Base-by-base conservation (phyloP, 192 early-diverging fungal species). In the Endogone sp. region DNA sequence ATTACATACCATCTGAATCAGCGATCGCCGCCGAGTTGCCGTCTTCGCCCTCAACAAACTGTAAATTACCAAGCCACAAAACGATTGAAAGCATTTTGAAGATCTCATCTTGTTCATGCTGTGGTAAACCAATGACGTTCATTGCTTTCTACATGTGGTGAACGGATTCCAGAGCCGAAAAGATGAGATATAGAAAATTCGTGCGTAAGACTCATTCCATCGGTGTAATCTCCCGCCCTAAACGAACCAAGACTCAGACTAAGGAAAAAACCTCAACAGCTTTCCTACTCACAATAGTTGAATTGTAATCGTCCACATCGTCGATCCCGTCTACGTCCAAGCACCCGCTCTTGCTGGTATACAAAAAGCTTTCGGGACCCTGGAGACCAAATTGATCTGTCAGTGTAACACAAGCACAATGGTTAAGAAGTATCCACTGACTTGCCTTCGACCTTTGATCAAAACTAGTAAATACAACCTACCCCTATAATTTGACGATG, bases 41-140 rank as follows among this genome's bases (percentile, higher is more conserved):
- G 32, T 89, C 85, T 68, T 90, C 88, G 63, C 90, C 89, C 74
- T 98, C 95, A 23, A 72, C 71, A 77, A 99, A 99, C 61, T 91
- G 84, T 26, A 96, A 82, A 73, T 99, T 99, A 65, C 98, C 98
- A 37, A 99, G 81, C 90, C 98, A 98, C 74, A 99, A 83, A 69
- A 99, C 91, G 37, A 91, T 92, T 10, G 95, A 93, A 37, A 99
- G 79, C 80, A 98, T 95, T 65, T 92, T 84, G 75, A 96, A 92
- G 55, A 99, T 93, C 30, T 91, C 84, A 68, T 86, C 84, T 79
- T 97, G 92, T 67, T 98, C 94, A 20, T 83, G 75, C 31, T 86
- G 79, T 16, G 87, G 77, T 22, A 99, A 86, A 22, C 94, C 92
- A 82, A 98, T 97, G 26, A 98, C 85, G 54, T 85, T 78, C 94